Percentiles rank a stretch among this genome's conserved stretches.
phyloP scores from a whole-genome alignment of 129 eudicot genomes.

The Arctium lappa region DNA sequence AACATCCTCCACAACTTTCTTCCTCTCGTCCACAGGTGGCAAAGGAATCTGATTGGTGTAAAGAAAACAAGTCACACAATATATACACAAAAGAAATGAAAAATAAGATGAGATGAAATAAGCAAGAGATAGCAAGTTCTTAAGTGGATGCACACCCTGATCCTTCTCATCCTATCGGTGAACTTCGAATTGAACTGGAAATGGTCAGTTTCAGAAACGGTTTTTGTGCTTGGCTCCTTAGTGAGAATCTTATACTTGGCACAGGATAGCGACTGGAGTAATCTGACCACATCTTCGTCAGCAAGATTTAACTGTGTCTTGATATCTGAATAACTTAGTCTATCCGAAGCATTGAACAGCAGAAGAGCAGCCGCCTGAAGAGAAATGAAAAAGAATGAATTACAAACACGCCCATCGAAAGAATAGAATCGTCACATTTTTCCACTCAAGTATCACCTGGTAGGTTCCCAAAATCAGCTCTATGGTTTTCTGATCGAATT shows the following conservation, averaged over 20 bases:
- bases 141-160: constrained; percentile 46
- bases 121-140: background rate
- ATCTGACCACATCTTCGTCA: constrained; percentile 80
- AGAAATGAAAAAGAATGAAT: background rate
- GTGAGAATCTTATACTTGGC: constrained; percentile 78
- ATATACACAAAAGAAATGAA: background rate
- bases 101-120: background rate
- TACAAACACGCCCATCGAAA: background rate
- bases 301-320: constrained; percentile 59
- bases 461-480: constrained; percentile 78
- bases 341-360: constrained; percentile 69
- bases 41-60: constrained; percentile 56
- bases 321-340: constrained; percentile 63
- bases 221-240: constrained; percentile 64
- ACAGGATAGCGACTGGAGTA: constrained; percentile 76
- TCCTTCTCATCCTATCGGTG: constrained; percentile 78
- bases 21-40: constrained; percentile 82
- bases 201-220: constrained; percentile 49
- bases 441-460: constrained; percentile 46
- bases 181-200: constrained; percentile 70
- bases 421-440: background rate
- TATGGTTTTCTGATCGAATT: constrained; percentile 70
- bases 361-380: constrained; percentile 75
- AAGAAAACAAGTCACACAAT: background rate
- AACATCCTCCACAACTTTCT: constrained; percentile 81